Evolutionary conservation across 495 filamentous ascomycete genomes (phyloP).

Genomic region (Beverwykella pulmonaria): DNA sequence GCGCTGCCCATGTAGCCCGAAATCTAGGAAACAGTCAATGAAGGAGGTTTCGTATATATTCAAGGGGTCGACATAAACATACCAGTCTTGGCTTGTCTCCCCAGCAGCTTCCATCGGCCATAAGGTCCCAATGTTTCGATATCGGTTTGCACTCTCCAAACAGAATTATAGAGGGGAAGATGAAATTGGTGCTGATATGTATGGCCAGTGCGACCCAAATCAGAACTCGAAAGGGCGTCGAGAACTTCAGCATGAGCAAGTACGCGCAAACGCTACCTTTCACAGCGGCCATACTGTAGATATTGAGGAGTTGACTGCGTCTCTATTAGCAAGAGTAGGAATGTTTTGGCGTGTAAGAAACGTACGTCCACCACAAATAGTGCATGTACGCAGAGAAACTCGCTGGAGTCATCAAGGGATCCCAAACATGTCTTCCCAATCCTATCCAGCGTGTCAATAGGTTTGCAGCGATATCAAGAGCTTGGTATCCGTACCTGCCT

Average conservation of each 20-base stretch:
- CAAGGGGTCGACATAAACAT: not conserved
- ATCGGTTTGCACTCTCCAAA: constrained; percentile 21
- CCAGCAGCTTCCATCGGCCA: not conserved
- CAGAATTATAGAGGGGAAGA: constrained; percentile 12
- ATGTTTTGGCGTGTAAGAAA: no score
- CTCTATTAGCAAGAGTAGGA: no score
- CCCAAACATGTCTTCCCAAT: constrained; percentile 1
- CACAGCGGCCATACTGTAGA: constrained; percentile 16
- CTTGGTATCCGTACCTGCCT: not conserved
- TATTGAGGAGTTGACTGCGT: constrained; percentile 3
- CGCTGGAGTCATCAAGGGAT: constrained; percentile 1
- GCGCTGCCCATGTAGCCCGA: constrained; percentile 2
- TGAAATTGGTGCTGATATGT: constrained; percentile 9
- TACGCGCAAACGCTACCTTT: constrained; percentile 12
- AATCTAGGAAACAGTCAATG: not conserved
- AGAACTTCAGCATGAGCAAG: constrained; percentile 17
- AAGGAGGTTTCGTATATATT: not conserved
- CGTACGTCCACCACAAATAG: not conserved
- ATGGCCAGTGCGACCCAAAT: constrained; percentile 12
- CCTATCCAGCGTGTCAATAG: not conserved
- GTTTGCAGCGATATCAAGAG: not conserved
- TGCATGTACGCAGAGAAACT: not conserved
- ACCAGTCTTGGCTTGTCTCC: not conserved
- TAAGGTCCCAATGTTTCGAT: constrained; percentile 12
- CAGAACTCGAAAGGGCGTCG: constrained; percentile 6